phyloP scores from a whole-genome alignment of 805 yeast species.

The Priceomyces melissophilus region DNA sequence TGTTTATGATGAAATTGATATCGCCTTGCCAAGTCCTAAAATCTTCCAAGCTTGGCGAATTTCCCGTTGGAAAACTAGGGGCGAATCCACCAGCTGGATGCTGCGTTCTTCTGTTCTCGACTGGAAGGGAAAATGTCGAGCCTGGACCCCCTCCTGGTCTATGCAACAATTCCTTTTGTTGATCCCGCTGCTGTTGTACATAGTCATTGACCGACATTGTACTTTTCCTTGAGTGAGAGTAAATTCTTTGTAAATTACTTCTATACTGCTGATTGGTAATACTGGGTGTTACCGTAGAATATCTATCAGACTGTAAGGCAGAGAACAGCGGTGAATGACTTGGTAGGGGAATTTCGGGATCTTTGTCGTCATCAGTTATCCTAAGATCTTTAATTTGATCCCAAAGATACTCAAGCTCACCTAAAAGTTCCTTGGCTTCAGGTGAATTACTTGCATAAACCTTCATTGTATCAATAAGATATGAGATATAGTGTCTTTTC shows the following conservation, averaged over 20 bases:
- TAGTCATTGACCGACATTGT: slow-evolving; percentile 35
- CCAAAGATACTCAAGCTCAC: slow-evolving; percentile 72
- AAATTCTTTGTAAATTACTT: slow-evolving; percentile 38
- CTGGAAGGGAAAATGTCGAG: slow-evolving; percentile 19
- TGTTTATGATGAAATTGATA: slow-evolving; percentile 44
- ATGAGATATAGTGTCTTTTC: slow-evolving; percentile 64
- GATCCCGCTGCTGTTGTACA: slow-evolving; percentile 30
- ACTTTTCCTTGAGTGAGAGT: slow-evolving; percentile 41
- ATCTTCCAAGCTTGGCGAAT: slow-evolving; percentile 28
- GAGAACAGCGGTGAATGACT: slow-evolving; percentile 33
- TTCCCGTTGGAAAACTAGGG: slow-evolving; percentile 5
- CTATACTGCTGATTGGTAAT: slow-evolving; percentile 26
- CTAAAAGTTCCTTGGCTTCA: slow-evolving; percentile 61
- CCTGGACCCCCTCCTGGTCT: slow-evolving; percentile 9
- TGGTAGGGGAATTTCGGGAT: slow-evolving; percentile 25
- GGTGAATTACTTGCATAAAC: slow-evolving; percentile 63
- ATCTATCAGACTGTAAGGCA: slow-evolving; percentile 33
- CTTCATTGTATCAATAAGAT: slow-evolving; percentile 69
- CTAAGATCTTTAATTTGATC: slow-evolving; percentile 59
- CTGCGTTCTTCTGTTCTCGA: slow-evolving; percentile 8
- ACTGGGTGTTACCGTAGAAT: slow-evolving; percentile 34
- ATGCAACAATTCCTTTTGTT: slow-evolving; percentile 8
- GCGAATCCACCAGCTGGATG: slow-evolving; percentile 10
- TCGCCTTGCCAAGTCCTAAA: slow-evolving; percentile 54
- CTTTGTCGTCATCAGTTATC: slow-evolving; percentile 28